Evolutionary conservation across 164 flowering plant species (phyloP).

Genomic region (Magnolia officinalis): DNA sequence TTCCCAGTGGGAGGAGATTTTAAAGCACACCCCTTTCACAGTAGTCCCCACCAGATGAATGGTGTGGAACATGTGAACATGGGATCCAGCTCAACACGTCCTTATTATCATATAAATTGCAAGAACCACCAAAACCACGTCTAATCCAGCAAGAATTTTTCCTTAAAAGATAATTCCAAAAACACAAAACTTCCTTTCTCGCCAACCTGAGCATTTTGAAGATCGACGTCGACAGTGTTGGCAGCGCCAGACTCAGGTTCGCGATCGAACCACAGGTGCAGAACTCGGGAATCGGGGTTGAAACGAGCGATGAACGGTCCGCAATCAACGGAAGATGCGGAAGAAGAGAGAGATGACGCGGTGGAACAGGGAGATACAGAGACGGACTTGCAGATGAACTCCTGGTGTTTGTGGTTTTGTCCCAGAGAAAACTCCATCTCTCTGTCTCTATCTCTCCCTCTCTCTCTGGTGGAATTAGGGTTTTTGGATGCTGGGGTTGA

Average conservation of each 20-base stretch:
- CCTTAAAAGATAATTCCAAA: not conserved
- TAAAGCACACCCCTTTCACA: not conserved
- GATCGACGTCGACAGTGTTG: slow-evolving; percentile 33
- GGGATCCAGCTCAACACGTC: not conserved
- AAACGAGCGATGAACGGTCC: slow-evolving; percentile 48
- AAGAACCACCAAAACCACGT: not conserved
- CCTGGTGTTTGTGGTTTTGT: slow-evolving; percentile 32
- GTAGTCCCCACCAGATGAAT: not conserved
- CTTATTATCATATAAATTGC: not conserved
- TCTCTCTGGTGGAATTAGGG: not conserved
- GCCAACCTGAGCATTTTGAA: slow-evolving; percentile 46
- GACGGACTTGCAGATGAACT: slow-evolving; percentile 35
- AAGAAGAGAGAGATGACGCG: slow-evolving; percentile 25
- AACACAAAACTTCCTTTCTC: not conserved
- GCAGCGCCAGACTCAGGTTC: slow-evolving; percentile 28
- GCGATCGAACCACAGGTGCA: slow-evolving; percentile 43
- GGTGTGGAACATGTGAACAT: not conserved
- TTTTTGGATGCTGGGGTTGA: slow-evolving; percentile 3
- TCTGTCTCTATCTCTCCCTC: not conserved
- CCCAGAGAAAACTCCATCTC: slow-evolving; percentile 39
- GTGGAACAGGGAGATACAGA: slow-evolving; percentile 49
- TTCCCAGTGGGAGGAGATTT: not conserved
- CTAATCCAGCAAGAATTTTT: not conserved
- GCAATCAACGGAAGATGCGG: slow-evolving; percentile 4
- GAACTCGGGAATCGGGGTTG: slow-evolving; percentile 27